Evolutionary conservation across 2,329 filamentous ascomycete species (phyloP).

Genomic region (Tothia fuscella): DNA sequence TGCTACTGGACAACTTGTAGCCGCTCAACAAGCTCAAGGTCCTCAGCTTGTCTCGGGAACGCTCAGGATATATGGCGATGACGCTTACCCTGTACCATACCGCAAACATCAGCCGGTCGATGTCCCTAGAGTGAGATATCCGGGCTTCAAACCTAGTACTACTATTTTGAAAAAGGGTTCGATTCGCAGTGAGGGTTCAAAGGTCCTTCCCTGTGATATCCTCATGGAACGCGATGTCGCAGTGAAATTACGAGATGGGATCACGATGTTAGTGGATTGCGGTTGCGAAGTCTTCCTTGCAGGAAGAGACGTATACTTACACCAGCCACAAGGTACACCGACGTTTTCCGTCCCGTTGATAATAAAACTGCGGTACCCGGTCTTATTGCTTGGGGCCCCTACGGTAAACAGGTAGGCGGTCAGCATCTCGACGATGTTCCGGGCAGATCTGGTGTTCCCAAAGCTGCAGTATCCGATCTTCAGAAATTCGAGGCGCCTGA

Average conservation of each 20-base stretch:
- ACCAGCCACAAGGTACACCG: too few relatives aligned
- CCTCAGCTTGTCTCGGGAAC: neutral
- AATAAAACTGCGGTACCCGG: neutral
- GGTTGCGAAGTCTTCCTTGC: too few relatives aligned
- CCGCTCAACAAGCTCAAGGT: neutral
- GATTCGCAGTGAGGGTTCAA: neutral
- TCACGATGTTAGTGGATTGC: too few relatives aligned
- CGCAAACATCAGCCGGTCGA: neutral
- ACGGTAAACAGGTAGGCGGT: slow-evolving; percentile 1
- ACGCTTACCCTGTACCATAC: neutral
- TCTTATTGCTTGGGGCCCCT: slow-evolving; percentile 2
- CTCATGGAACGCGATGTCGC: slow-evolving; percentile 5
- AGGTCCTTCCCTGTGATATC: slow-evolving; percentile 3
- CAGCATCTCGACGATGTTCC: neutral
- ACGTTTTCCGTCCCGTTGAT: slow-evolving; percentile 6
- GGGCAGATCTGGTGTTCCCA: neutral
- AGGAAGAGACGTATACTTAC: too few relatives aligned
- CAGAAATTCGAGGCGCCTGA: slow-evolving; percentile 35
- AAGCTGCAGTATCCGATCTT: slow-evolving; percentile 16
- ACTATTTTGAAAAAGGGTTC: neutral
- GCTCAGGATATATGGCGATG: neutral
- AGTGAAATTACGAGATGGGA: slow-evolving; percentile 4
- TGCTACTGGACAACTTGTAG: neutral
- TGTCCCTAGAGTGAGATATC: neutral
- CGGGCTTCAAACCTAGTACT: slow-evolving; percentile 2